A percentile compares a stretch with the other conserved stretches of the same genome.
phyloP scores from a whole-genome alignment of 2,329 filamentous ascomycete species.

The Diaporthe longicolla region DNA sequence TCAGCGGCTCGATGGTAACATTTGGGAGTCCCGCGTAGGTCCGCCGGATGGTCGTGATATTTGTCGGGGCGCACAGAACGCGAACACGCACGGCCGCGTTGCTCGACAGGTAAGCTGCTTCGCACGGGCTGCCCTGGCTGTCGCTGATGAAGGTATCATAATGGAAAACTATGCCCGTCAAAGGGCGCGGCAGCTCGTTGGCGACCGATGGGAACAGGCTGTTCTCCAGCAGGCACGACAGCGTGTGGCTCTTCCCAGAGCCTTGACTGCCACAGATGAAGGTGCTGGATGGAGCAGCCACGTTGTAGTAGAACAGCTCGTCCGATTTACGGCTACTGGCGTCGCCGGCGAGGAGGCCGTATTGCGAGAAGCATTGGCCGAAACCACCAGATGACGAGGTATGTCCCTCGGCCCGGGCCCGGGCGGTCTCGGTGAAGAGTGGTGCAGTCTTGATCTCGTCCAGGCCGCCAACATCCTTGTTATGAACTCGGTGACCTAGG shows the following conservation, averaged over 20 bases:
- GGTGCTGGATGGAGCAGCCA: constrained; percentile 66
- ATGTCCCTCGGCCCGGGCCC: constrained; percentile 41
- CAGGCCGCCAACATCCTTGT: constrained; percentile 46
- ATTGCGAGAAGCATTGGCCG: constrained; percentile 48
- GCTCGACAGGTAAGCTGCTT: constrained; percentile 70
- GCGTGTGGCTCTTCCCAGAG: constrained; percentile 74
- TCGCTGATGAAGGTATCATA: constrained; percentile 71
- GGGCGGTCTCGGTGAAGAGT: constrained; percentile 51
- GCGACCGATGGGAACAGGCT: constrained; percentile 63
- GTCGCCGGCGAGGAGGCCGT: constrained; percentile 50
- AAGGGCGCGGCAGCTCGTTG: constrained; percentile 62
- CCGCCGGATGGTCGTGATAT: constrained; percentile 57
- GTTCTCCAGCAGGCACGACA: constrained; percentile 70
- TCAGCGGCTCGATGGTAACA: constrained; percentile 64
- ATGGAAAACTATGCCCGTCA: constrained; percentile 75
- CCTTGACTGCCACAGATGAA: constrained; percentile 77
- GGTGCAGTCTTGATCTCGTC: constrained; percentile 50
- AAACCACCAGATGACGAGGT: background rate
- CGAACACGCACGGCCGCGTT: constrained; percentile 60
- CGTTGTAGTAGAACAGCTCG: constrained; percentile 60
- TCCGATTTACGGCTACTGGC: constrained; percentile 44
- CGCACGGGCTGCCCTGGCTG: constrained; percentile 65
- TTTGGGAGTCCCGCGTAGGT: constrained; percentile 60
- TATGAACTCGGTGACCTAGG: constrained; percentile 41
- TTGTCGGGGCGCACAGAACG: constrained; percentile 69